phyloP scores from a whole-genome alignment of 345 rosid genomes.

The Dimocarpus longan region DNA sequence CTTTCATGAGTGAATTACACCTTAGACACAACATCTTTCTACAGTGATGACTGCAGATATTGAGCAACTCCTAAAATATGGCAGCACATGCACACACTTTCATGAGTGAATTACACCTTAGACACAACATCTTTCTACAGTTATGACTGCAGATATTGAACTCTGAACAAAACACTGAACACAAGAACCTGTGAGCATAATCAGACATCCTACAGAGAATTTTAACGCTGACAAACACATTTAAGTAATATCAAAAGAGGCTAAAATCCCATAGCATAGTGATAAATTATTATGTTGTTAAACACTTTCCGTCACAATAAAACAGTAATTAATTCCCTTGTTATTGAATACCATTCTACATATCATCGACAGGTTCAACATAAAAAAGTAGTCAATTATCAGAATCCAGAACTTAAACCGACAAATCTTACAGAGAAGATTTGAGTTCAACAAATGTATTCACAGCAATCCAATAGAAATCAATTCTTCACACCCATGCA shows the following conservation, averaged over 20 bases:
- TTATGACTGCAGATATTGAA: not conserved
- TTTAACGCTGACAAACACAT: not conserved
- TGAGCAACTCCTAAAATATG: not conserved
- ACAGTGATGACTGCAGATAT: not conserved
- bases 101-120: not conserved
- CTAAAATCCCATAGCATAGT: not conserved
- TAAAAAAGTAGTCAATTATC: not conserved
- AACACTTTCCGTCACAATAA: not conserved
- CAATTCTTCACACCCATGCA: not conserved
- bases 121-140: not conserved
- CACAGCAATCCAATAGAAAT: not conserved
- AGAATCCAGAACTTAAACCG: not conserved
- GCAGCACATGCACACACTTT: not conserved
- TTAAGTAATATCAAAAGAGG: not conserved
- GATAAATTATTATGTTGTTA: not conserved
- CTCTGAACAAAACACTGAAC: not conserved
- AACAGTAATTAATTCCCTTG: not conserved
- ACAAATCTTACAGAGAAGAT: not conserved
- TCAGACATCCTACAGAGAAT: not conserved
- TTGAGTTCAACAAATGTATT: conserved; percentile 1
- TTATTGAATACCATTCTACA: not conserved
- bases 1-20: not conserved
- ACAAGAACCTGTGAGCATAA: not conserved
- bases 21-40: not conserved
- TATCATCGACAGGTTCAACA: not conserved